Conservation (phyloP, 2,329 filamentous ascomycete species). For the Drechslerella dactyloides region DNA sequence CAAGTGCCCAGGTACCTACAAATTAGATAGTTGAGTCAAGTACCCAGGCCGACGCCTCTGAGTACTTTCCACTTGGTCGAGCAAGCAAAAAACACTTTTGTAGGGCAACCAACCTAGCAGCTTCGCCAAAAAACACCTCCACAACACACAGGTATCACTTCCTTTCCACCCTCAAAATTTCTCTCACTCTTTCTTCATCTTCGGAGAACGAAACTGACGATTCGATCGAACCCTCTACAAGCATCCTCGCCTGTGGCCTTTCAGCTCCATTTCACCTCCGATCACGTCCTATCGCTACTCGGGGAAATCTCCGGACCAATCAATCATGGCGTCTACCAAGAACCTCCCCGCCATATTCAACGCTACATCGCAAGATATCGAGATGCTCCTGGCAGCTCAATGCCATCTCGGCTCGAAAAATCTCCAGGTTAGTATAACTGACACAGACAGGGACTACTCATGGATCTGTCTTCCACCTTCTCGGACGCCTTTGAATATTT, state of each 20-base stretch:
- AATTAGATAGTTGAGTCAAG: too few relatives aligned
- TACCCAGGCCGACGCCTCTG: too few relatives aligned
- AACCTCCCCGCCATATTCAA: conserved; percentile 96
- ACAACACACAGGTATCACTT: conserved; percentile 43
- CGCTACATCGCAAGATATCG: conserved; percentile 96
- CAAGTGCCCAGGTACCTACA: too few relatives aligned
- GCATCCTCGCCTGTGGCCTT: background rate
- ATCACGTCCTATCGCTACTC: conserved; percentile 2
- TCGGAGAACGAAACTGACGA: conserved; percentile 19
- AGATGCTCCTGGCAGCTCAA: conserved; percentile 98
- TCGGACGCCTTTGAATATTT: too few relatives aligned
- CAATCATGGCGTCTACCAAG: conserved; percentile 63
- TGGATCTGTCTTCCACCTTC: background rate
- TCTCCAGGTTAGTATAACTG: conserved; percentile 69
- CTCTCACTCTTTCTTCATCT: background rate
- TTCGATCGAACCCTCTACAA: background rate
- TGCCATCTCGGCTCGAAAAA: conserved; percentile 98
- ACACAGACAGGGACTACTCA: background rate
- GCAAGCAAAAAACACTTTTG: background rate
- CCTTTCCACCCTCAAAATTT: conserved; percentile 21
- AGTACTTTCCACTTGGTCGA: too few relatives aligned
- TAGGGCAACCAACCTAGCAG: conserved; percentile 47
- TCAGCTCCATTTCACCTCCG: background rate
- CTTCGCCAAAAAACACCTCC: conserved; percentile 35
- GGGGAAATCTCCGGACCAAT: conserved; percentile 1